Conservation (phyloP, 108 stramenopile species). For the Pseudonitzschia pungens region DNA sequence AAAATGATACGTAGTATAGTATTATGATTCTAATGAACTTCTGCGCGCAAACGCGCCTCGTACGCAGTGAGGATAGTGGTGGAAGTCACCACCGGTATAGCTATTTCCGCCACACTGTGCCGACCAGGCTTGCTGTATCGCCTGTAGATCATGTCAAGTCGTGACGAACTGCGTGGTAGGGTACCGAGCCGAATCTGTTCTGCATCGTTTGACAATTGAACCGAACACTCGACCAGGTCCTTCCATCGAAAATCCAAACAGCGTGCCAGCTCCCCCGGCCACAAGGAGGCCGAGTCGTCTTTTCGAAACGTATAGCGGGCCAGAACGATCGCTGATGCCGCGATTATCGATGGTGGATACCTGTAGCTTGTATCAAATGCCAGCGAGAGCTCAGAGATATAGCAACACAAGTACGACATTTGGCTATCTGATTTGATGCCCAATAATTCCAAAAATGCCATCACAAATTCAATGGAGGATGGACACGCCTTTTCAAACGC, state of each 20-base stretch:
- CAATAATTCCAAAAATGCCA: neutral
- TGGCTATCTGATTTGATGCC: slow-evolving; percentile 4
- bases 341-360: slow-evolving; percentile 30
- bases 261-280: slow-evolving; percentile 15
- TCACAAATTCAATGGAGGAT: slow-evolving; percentile 20
- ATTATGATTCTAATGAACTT: neutral
- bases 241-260: slow-evolving; percentile 16
- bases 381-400: slow-evolving; percentile 35
- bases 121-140: slow-evolving; percentile 17
- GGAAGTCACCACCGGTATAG: slow-evolving; percentile 20
- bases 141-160: slow-evolving; percentile 20
- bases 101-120: slow-evolving; percentile 5
- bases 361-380: slow-evolving; percentile 9
- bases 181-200: slow-evolving; percentile 5
- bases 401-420: slow-evolving; percentile 7
- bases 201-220: slow-evolving; percentile 15
- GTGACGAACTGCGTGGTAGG: neutral
- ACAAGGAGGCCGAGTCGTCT: neutral
- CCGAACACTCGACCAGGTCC: slow-evolving; percentile 7
- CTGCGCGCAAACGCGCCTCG: neutral
- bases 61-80: slow-evolving; percentile 6
- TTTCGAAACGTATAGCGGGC: slow-evolving; percentile 20
- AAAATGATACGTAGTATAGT: neutral
- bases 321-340: slow-evolving; percentile 21
- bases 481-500: slow-evolving; percentile 7